phyloP scores from a whole-genome alignment of 208 protist genomes.

The Strigomonas galati region DNA sequence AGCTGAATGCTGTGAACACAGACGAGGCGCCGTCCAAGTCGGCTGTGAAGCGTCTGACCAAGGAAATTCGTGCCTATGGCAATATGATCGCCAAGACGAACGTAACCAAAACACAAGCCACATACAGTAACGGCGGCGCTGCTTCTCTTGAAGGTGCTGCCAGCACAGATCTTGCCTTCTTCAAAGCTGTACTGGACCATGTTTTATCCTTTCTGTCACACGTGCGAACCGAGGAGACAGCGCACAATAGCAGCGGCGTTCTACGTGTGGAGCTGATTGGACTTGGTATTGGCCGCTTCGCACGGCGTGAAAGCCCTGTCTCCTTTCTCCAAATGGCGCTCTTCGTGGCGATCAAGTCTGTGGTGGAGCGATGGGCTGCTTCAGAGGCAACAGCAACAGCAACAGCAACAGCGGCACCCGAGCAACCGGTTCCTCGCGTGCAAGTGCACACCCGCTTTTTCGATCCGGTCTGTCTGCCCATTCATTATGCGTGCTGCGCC shows the following conservation, averaged over 20 bases:
- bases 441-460: conserved; percentile 13
- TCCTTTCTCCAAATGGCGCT: conserved; percentile 60
- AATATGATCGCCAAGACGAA: not conserved
- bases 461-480: conserved; percentile 16
- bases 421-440: too few relatives aligned
- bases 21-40: too few relatives aligned
- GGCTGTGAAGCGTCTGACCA: too few relatives aligned
- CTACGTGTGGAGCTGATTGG: conserved; percentile 23
- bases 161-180: too few relatives aligned
- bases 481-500: conserved; percentile 40
- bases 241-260: not conserved
- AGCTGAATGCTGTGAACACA: too few relatives aligned
- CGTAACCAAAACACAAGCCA: not conserved
- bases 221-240: not conserved
- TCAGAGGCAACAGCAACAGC: not conserved
- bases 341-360: conserved; percentile 27
- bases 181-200: not conserved
- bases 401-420: not conserved
- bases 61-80: too few relatives aligned
- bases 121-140: too few relatives aligned
- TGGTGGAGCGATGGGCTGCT: conserved; percentile 4
- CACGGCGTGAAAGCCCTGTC: conserved; percentile 22
- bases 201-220: not conserved
- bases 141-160: too few relatives aligned
- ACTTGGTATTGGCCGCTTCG: conserved; percentile 56